Evolutionary conservation across 2,329 filamentous ascomycete genomes (phyloP), one percentile per base, ranked within the genome.

Genomic region (Trichoderma sp.): DNA sequence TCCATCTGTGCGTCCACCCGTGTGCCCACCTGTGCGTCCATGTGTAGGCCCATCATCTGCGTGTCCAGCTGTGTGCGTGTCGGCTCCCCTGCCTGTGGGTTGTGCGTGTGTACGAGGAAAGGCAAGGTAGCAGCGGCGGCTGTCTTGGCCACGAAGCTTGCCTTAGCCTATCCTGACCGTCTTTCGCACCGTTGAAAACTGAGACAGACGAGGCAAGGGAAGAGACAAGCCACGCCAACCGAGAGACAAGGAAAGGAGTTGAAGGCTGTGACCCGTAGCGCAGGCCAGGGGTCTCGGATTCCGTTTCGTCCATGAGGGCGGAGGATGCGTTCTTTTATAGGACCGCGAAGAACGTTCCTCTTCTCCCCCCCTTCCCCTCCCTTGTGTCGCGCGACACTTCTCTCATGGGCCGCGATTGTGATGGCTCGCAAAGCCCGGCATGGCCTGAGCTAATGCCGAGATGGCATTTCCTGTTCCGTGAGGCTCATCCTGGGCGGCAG

Each of bases 291-390:
- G 39, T 17, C 26, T 41, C 17, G 41, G 41, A 10, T n/a, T 28
- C 30, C n/a, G 57, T 5, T 12, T 30, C 48, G 43, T 26, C 28
- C n/a, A 45, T n/a, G 3, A 24, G 44, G 55, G 55, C 48, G 48
- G 59, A 52, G 34, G 54, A 50, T 63, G 60, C 60, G 60, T 47
- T 50, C 51, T 63, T 63, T 63, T 55, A 63, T 63, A 24, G 21
- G 2, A 63, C 58, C 50, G 14, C 39, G 19, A 55, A 55, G 44
- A 39, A 10, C 43, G 28, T 30, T 24, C 14, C 21, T 51, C 26
- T 60, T 12, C 41, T 26, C 17, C 5, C 12, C 30, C 45, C 28
- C 19, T 30, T 12, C 24, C 7, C 44, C 21, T 17, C 5, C 10
- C 41, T 44, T 14, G 24, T 45, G 39, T 60, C 47, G 39, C 54